These are phyloP conservation scores for Galeopsis tetrahit DNA, from an alignment of 257 asterid genomes.

Conservation along the genomic window DNA sequence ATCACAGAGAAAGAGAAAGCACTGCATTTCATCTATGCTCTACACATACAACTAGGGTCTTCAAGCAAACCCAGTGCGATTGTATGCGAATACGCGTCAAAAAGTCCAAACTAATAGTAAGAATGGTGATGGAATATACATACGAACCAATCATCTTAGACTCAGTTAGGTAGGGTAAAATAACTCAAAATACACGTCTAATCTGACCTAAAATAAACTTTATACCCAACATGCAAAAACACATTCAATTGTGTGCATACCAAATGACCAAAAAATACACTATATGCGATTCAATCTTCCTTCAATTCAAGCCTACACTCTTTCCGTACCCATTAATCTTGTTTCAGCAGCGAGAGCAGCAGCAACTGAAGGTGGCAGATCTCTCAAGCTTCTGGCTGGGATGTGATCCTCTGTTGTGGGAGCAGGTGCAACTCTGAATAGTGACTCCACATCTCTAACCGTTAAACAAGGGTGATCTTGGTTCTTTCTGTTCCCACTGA, in stretches of 20 bases:
- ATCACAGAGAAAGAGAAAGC: neutral
- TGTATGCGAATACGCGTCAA: too few species aligned
- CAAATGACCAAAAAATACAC: too few species aligned
- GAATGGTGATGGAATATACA: too few species aligned
- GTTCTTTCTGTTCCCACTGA: constrained; percentile 90
- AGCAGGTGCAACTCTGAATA: constrained; percentile 72
- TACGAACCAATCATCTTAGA: too few species aligned
- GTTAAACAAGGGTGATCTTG: constrained; percentile 90
- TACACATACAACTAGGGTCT: neutral
- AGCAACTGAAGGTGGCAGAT: constrained; percentile 86
- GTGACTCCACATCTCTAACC: constrained; percentile 73
- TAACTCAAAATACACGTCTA: too few species aligned
- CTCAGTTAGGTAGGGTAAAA: too few species aligned
- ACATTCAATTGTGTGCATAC: too few species aligned
- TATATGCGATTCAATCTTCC: too few species aligned
- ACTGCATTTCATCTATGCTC: neutral
- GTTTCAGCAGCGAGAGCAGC: constrained; percentile 94
- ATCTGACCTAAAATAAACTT: too few species aligned
- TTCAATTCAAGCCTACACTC: neutral
- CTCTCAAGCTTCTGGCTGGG: constrained; percentile 58
- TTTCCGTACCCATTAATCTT: constrained; percentile 55
- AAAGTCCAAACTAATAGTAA: too few species aligned
- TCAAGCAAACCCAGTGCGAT: too few species aligned
- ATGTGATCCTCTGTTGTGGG: constrained; percentile 36
- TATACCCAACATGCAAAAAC: too few species aligned